A percentile compares a stretch with the other conserved stretches of the same genome.
These are phyloP conservation scores for Colletotrichum sp. DNA, from an alignment of 2,329 filamentous ascomycete genomes.

Conservation along the genomic window DNA sequence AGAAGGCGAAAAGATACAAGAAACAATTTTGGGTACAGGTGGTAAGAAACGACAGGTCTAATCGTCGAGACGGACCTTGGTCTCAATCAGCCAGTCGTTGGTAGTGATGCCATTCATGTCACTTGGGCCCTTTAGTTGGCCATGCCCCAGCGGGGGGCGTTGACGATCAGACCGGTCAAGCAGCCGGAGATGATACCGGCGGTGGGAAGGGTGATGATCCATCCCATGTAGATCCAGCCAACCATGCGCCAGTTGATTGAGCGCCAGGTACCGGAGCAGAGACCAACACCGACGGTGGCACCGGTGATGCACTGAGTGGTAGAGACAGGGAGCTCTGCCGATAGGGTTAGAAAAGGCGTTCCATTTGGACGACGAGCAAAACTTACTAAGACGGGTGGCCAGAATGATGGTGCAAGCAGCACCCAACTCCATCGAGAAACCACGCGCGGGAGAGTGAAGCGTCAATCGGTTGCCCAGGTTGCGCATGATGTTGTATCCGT, in stretches of 20 bases:
- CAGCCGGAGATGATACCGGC: slow-evolving; percentile 58
- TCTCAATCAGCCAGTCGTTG: neutral
- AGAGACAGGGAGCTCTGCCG: slow-evolving; percentile 54
- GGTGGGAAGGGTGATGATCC: slow-evolving; percentile 52
- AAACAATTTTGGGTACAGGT: neutral
- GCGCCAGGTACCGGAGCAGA: slow-evolving; percentile 56
- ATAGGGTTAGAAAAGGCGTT: neutral
- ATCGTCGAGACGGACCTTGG: neutral
- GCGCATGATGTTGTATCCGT: slow-evolving; percentile 64
- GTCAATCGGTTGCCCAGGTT: slow-evolving; percentile 64
- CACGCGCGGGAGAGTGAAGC: slow-evolving; percentile 59
- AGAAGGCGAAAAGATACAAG: neutral
- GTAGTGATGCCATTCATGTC: neutral
- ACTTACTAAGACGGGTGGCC: slow-evolving; percentile 60
- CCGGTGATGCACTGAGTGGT: slow-evolving; percentile 65
- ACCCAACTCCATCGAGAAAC: slow-evolving; percentile 53
- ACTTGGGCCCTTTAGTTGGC: neutral
- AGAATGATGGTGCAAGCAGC: slow-evolving; percentile 67
- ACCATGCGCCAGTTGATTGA: slow-evolving; percentile 65
- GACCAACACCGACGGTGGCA: slow-evolving; percentile 60
- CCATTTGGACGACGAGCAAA: neutral
- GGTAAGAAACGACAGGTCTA: neutral
- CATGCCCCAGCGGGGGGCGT: slow-evolving; percentile 54
- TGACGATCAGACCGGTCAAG: slow-evolving; percentile 63
- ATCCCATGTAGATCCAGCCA: slow-evolving; percentile 56